These are phyloP conservation scores for Saturnispora ahearnii DNA, from an alignment of 805 yeast species.

Conservation along the genomic window DNA sequence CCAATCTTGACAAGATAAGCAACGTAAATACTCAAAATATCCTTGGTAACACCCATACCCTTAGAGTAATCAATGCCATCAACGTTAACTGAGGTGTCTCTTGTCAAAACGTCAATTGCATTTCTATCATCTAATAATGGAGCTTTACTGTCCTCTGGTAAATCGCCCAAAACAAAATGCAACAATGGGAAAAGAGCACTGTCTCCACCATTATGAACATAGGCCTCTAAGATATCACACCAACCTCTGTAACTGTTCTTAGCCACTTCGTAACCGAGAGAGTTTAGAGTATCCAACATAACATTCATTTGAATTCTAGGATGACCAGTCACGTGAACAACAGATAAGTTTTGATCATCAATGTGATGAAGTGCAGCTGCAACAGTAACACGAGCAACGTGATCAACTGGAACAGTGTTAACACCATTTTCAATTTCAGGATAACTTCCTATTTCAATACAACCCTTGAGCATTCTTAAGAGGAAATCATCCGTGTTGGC, in stretches of 20 bases:
- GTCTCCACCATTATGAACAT: slow-evolving; percentile 67
- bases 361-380: slow-evolving; percentile 59
- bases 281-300: slow-evolving; percentile 54
- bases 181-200: slow-evolving; percentile 87
- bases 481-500: slow-evolving; percentile 96
- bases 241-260: slow-evolving; percentile 65
- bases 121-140: slow-evolving; percentile 90
- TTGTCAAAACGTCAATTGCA: slow-evolving; percentile 58
- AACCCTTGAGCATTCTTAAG: slow-evolving; percentile 89
- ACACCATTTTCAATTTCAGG: slow-evolving; percentile 85
- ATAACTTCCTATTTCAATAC: slow-evolving; percentile 74
- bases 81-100: slow-evolving; percentile 43
- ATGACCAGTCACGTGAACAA: slow-evolving; percentile 95
- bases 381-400: slow-evolving; percentile 85
- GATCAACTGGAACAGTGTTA: slow-evolving; percentile 97
- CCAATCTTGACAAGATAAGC: slow-evolving; percentile 75
- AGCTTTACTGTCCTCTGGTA: slow-evolving; percentile 86
- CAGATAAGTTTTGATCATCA: slow-evolving; percentile 44
- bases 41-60: slow-evolving; percentile 68
- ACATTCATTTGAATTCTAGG: slow-evolving; percentile 81
- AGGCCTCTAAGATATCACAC: slow-evolving; percentile 67
- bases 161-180: slow-evolving; percentile 87
- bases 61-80: slow-evolving; percentile 51
- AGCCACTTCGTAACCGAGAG: slow-evolving; percentile 64
- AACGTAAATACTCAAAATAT: slow-evolving; percentile 66